Percentiles rank a stretch among this genome's conserved stretches.
Conservation (phyloP, 2,329 filamentous ascomycete genomes). For the Alternaria hordeiaustralica region DNA sequence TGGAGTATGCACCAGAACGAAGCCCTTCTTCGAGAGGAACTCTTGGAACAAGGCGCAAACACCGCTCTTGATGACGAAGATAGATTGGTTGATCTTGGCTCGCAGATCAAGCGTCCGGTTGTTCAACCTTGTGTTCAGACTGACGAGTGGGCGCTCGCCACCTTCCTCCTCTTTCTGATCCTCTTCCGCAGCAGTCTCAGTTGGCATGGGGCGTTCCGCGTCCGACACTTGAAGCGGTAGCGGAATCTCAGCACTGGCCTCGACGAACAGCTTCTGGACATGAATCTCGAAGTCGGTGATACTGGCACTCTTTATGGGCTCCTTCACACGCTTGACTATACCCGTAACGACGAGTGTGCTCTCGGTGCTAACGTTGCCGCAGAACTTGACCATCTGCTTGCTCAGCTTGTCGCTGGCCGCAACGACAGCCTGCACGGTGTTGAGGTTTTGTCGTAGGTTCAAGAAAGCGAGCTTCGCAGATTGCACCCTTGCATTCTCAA, state of each 20-base stretch:
- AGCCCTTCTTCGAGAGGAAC: slow-evolving; percentile 76
- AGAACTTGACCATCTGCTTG: slow-evolving; percentile 96
- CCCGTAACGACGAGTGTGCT: slow-evolving; percentile 84
- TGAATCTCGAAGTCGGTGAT: slow-evolving; percentile 86
- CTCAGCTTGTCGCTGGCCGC: slow-evolving; percentile 66
- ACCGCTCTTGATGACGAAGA: slow-evolving; percentile 73
- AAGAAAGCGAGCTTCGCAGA: slow-evolving; percentile 91
- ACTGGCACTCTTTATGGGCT: slow-evolving; percentile 86
- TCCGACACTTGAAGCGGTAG: slow-evolving; percentile 66
- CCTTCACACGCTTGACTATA: slow-evolving; percentile 78
- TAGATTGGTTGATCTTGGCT: slow-evolving; percentile 87
- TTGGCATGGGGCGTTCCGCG: slow-evolving; percentile 58
- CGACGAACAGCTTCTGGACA: slow-evolving; percentile 81
- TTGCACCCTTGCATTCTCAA: slow-evolving; percentile 88
- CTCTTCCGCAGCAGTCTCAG: slow-evolving; percentile 55
- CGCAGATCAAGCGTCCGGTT: slow-evolving; percentile 94
- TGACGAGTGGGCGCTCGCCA: slow-evolving; percentile 71
- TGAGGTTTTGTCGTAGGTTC: slow-evolving; percentile 77
- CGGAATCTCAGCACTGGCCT: slow-evolving; percentile 68
- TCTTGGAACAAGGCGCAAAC: slow-evolving; percentile 75
- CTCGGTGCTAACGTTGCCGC: slow-evolving; percentile 75
- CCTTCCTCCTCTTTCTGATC: slow-evolving; percentile 60
- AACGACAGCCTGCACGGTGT: slow-evolving; percentile 83
- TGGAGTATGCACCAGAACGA: slow-evolving; percentile 86
- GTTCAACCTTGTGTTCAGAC: slow-evolving; percentile 83